Evolutionary conservation across 2,329 filamentous ascomycete genomes (phyloP).

Genomic region (Aspergillus quadricinctus): DNA sequence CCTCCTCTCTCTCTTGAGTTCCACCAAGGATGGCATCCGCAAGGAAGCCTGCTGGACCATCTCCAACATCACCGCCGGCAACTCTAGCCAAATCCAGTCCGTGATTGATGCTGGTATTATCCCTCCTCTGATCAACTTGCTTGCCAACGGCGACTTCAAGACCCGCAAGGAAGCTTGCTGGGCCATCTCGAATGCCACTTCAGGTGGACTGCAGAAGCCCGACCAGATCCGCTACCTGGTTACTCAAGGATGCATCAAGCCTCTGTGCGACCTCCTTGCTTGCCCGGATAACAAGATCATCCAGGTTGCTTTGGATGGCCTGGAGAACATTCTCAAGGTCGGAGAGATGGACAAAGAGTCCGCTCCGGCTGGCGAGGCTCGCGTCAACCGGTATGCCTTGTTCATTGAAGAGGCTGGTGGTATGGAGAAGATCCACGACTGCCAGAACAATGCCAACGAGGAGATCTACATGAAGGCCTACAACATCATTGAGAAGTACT

Average conservation of each 20-base stretch:
- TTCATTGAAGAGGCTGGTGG: slow-evolving; percentile 98
- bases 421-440: slow-evolving; percentile 99
- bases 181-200: slow-evolving; percentile 98
- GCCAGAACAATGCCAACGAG: slow-evolving; percentile 99
- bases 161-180: slow-evolving; percentile 99
- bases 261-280: slow-evolving; percentile 86
- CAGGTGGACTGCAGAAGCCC: slow-evolving; percentile 94
- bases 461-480: slow-evolving; percentile 99
- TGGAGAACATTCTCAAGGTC: slow-evolving; percentile 99
- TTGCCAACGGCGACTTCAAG: slow-evolving; percentile 97
- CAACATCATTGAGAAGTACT: slow-evolving; percentile 99
- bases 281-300: slow-evolving; percentile 99
- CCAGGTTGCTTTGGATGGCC: slow-evolving; percentile 91
- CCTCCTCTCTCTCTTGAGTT: slow-evolving; percentile 88
- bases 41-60: slow-evolving; percentile 99
- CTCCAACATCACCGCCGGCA: slow-evolving; percentile 96
- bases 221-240: slow-evolving; percentile 98
- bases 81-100: slow-evolving; percentile 94
- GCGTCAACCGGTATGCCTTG: slow-evolving; percentile 90
- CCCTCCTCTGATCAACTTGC: slow-evolving; percentile 88
- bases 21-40: slow-evolving; percentile 96
- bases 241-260: slow-evolving; percentile 90
- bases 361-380: slow-evolving; percentile 44
- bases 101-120: slow-evolving; percentile 98
- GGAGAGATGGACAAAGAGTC: slow-evolving; percentile 97